phyloP scores from a whole-genome alignment of 225 moss, liverwort and hornwort species.

The Straminergon stramineum region DNA sequence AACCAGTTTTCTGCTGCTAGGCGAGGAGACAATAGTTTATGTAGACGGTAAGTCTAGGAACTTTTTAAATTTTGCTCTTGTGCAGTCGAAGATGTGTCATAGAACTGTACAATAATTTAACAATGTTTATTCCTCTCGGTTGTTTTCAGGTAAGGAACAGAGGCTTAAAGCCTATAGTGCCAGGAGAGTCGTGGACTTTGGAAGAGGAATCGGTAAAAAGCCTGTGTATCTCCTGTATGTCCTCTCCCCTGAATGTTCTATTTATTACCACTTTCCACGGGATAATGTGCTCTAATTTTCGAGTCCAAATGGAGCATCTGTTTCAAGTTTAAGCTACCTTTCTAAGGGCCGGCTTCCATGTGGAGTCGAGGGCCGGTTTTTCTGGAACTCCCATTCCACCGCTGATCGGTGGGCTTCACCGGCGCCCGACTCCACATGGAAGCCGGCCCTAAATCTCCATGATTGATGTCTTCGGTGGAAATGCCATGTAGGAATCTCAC shows the following conservation, averaged over 20 bases:
- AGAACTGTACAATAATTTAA: background rate
- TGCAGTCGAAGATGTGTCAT: background rate
- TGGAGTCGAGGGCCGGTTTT: no score
- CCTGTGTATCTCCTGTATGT: slow-evolving; percentile 75
- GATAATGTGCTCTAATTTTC: background rate
- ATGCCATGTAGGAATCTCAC: background rate
- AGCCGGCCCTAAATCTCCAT: background rate
- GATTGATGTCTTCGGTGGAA: background rate
- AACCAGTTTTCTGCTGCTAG: slow-evolving; percentile 74
- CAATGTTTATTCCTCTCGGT: background rate
- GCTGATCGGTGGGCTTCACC: no score
- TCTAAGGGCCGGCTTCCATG: background rate
- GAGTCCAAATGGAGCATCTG: background rate
- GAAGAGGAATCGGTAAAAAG: slow-evolving; percentile 67
- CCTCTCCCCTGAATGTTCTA: background rate
- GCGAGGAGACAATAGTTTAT: slow-evolving; percentile 65
- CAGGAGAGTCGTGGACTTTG: slow-evolving; percentile 66
- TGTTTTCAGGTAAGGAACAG: slow-evolving; percentile 34
- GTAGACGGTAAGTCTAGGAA: slow-evolving; percentile 33
- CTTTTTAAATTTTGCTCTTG: background rate
- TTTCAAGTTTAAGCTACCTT: background rate
- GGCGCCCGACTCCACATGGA: no score
- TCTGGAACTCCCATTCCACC: no score
- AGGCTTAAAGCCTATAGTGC: slow-evolving; percentile 55
- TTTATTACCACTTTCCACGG: background rate